Percentiles rank a stretch among this genome's conserved stretches.
phyloP scores from a whole-genome alignment of 495 filamentous ascomycete species.

The Saxispiralis lemnorum region DNA sequence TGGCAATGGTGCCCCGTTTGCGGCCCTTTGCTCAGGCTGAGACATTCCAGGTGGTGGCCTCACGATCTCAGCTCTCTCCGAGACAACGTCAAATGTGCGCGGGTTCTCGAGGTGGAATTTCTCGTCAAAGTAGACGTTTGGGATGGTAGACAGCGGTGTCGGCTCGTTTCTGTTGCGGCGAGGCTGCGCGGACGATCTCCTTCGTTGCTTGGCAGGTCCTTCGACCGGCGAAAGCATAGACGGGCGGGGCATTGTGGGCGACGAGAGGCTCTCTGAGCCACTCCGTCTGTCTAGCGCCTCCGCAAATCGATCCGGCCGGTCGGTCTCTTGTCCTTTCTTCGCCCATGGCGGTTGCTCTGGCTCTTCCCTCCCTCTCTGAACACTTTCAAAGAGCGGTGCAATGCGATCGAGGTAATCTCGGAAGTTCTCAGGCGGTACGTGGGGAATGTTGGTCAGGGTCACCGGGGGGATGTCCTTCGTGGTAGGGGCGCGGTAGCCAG shows the following conservation, averaged over 20 bases:
- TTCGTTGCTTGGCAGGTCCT: conserved; percentile 23
- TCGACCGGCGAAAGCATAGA: conserved; percentile 31
- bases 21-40: conserved; percentile 15
- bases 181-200: conserved; percentile 36
- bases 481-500: conserved; percentile 66
- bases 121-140: conserved; percentile 82
- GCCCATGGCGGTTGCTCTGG: conserved; percentile 30
- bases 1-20: conserved; percentile 44
- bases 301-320: conserved; percentile 34
- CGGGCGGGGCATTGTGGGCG: conserved; percentile 10
- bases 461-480: conserved; percentile 88
- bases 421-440: conserved; percentile 64
- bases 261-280: conserved; percentile 6
- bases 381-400: conserved; percentile 62
- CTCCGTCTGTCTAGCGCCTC: conserved; percentile 26
- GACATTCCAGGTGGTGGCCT: conserved; percentile 32
- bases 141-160: conserved; percentile 82
- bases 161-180: conserved; percentile 42
- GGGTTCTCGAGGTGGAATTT: conserved; percentile 94
- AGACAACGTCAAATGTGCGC: conserved; percentile 88
- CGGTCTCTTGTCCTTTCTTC: conserved; percentile 28
- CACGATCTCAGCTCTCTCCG: conserved; percentile 85
- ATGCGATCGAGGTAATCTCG: conserved; percentile 68
- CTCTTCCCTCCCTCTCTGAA: conserved; percentile 55
- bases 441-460: conserved; percentile 72